phyloP scores from a whole-genome alignment of 164 flowering plant species.

The Berberis thunbergii region DNA sequence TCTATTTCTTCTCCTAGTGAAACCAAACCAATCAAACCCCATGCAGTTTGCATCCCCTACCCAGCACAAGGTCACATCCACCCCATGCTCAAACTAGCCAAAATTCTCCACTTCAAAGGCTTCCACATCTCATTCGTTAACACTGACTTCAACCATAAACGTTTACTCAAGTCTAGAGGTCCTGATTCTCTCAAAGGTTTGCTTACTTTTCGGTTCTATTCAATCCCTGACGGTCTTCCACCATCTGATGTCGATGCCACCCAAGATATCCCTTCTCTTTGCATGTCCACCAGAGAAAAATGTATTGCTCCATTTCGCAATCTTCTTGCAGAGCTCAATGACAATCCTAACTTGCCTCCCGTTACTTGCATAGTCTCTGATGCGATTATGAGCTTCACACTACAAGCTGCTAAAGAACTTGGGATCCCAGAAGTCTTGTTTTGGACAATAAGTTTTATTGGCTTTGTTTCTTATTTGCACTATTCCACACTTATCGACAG shows the following conservation, averaged over 20 bases:
- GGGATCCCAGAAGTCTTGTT: slow-evolving; percentile 28
- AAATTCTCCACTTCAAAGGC: slow-evolving; percentile 29
- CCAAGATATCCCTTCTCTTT: slow-evolving; percentile 34
- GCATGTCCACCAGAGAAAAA: slow-evolving; percentile 16
- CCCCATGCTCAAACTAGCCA: slow-evolving; percentile 31
- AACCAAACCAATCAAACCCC: slow-evolving; percentile 14
- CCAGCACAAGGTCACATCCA: slow-evolving; percentile 41
- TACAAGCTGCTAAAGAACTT: slow-evolving; percentile 29
- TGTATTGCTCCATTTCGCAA: slow-evolving; percentile 22
- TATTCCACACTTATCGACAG: slow-evolving; percentile 1
- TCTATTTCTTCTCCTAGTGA: too few relatives aligned
- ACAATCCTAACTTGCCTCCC: slow-evolving; percentile 15
- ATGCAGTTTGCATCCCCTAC: slow-evolving; percentile 28
- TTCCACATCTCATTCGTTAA: slow-evolving; percentile 35
- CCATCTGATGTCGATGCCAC: slow-evolving; percentile 25
- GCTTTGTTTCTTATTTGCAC: slow-evolving; percentile 26
- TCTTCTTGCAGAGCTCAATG: slow-evolving; percentile 22
- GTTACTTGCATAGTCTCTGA: slow-evolving; percentile 41
- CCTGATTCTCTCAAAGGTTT: slow-evolving; percentile 21
- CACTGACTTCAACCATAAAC: slow-evolving; percentile 29
- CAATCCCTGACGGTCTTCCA: slow-evolving; percentile 46
- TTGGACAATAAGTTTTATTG: slow-evolving; percentile 43
- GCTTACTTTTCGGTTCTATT: slow-evolving; percentile 25
- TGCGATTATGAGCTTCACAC: slow-evolving; percentile 35
- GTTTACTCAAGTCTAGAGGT: slow-evolving; percentile 32